Percentiles rank a stretch among this genome's conserved stretches.
phyloP scores from a whole-genome alignment of 2,329 filamentous ascomycete genomes.

The Alternaria sp. region DNA sequence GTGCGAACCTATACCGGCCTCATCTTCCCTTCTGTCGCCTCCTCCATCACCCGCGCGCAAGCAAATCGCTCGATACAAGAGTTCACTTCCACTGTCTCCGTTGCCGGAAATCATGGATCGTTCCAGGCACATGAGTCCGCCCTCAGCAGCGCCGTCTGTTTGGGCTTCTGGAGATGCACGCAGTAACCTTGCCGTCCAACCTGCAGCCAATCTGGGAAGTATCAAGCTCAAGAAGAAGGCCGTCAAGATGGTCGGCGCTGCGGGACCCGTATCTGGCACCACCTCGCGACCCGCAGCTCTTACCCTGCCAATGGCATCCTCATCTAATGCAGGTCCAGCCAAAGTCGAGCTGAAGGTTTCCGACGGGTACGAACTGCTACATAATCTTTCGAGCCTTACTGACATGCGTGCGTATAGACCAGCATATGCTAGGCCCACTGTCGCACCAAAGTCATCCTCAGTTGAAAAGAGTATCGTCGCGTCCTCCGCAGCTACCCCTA shows the following conservation, averaged over 20 bases:
- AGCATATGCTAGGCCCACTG: neutral
- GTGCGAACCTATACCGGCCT: neutral
- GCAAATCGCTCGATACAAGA: neutral
- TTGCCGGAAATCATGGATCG: conserved; percentile 22
- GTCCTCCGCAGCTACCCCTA: neutral
- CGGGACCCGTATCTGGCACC: conserved; percentile 8
- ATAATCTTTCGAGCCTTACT: conserved; percentile 2
- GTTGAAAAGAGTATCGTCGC: conserved; percentile 5
- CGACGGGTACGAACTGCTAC: conserved; percentile 24
- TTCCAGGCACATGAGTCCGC: conserved; percentile 13
- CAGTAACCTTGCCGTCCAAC: conserved; percentile 35
- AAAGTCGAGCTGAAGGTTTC: conserved; percentile 11
- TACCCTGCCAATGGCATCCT: neutral
- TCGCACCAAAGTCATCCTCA: neutral
- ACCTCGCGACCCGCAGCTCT: neutral
- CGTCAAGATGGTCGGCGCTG: conserved; percentile 37
- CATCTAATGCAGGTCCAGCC: conserved; percentile 12
- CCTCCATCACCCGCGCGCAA: conserved; percentile 16
- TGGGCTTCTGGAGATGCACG: conserved; percentile 15
- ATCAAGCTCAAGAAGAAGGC: conserved; percentile 42
- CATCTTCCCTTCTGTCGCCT: conserved; percentile 9
- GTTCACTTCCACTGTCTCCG: neutral
- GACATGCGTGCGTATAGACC: conserved; percentile 7
- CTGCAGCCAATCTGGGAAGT: conserved; percentile 19
- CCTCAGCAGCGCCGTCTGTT: conserved; percentile 1